Percentiles rank a stretch among this genome's conserved stretches.
Evolutionary conservation across 225 moss, liverwort and hornwort species (phyloP).

Genomic region (Thuidium tamariscinum): DNA sequence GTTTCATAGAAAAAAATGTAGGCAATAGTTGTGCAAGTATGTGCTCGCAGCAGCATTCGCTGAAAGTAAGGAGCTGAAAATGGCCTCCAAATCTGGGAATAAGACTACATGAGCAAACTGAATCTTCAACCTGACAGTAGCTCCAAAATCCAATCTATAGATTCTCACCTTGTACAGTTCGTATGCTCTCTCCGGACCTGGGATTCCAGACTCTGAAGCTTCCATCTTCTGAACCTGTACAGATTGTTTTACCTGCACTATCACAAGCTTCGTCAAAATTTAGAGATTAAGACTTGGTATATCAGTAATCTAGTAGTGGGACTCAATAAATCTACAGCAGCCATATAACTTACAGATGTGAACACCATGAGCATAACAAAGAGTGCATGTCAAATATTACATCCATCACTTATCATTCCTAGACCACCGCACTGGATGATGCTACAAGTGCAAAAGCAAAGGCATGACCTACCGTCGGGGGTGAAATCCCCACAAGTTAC

Average conservation of each 20-base stretch:
- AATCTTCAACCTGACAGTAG: neutral
- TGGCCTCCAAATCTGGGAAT: neutral
- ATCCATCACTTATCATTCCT: neutral
- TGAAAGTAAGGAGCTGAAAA: neutral
- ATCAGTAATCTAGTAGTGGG: neutral
- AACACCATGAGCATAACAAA: neutral
- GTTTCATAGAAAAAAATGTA: neutral
- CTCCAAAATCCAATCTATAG: neutral
- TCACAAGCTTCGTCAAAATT: neutral
- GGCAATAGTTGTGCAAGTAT: neutral
- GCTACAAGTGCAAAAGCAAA: neutral
- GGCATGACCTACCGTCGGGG: conserved; percentile 58
- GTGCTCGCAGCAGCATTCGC: neutral
- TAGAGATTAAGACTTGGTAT: neutral
- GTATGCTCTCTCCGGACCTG: conserved; percentile 58
- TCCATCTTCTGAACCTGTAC: conserved; percentile 72
- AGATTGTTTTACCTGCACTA: conserved; percentile 62
- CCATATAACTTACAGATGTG: neutral
- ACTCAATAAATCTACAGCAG: neutral
- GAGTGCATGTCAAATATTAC: neutral
- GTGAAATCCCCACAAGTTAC: conserved; percentile 91
- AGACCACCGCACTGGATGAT: neutral
- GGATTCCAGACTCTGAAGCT: conserved; percentile 94
- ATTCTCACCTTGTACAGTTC: conserved; percentile 60
- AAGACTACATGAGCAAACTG: neutral